Evolutionary conservation across 1,284 basidiomycete genomes (phyloP).

Genomic region (Cerioporus squamosus): DNA sequence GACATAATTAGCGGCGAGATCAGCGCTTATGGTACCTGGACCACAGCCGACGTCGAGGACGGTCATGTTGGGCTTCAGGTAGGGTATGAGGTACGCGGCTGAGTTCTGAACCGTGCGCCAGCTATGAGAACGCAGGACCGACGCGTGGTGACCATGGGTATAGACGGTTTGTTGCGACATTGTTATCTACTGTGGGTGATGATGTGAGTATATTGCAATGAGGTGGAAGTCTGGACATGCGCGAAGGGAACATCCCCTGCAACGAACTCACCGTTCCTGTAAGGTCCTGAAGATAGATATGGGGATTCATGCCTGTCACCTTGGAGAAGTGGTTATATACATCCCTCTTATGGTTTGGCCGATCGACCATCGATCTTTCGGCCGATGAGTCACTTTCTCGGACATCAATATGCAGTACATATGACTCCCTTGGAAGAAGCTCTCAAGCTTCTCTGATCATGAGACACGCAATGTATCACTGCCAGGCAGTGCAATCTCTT

Average conservation of each 20-base stretch:
- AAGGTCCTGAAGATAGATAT: neutral
- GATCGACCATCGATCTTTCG: neutral
- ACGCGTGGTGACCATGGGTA: constrained; percentile 42
- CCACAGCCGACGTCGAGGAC: constrained; percentile 53
- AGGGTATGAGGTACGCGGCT: constrained; percentile 44
- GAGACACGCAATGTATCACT: neutral
- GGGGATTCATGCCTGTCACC: too few species aligned
- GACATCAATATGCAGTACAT: too few species aligned
- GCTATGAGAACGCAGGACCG: constrained; percentile 44
- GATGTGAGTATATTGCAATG: too few species aligned
- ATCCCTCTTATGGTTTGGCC: too few species aligned
- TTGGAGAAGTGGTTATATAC: too few species aligned
- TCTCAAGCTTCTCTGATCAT: neutral
- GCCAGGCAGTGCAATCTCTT: too few species aligned
- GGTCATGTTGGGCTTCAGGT: constrained; percentile 42
- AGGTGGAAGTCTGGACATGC: too few species aligned
- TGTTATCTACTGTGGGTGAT: neutral
- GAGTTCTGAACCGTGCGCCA: constrained; percentile 49
- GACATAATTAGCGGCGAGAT: constrained; percentile 41
- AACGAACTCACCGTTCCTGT: too few species aligned
- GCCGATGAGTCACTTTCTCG: constrained; percentile 2
- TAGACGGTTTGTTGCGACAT: constrained; percentile 23
- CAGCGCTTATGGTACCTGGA: constrained; percentile 48
- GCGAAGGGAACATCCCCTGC: too few species aligned
- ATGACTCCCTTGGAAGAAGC: neutral